Base-by-base conservation (phyloP, 495 filamentous ascomycete species). In the Massariosphaeria phaeospora region DNA sequence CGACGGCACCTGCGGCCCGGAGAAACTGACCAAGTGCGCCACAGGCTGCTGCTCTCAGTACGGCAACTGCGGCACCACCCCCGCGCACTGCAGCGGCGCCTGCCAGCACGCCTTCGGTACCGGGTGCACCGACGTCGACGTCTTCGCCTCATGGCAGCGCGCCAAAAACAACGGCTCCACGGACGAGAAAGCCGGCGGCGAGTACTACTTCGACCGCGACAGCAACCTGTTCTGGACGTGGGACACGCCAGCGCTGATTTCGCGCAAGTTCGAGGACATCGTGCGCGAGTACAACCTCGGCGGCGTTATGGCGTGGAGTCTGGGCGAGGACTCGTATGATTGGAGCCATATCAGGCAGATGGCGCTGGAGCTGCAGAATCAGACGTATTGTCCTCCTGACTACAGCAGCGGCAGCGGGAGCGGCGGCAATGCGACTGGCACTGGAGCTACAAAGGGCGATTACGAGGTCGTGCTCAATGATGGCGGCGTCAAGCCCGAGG, bases 201-300 rank as follows among this genome's bases (percentile, higher is more conserved):
- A 84, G 61, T 88, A 84, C 59, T 87, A 82, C 66, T 85, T 77
- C 72, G 86, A 89, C 57, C 56, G 57, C 2, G 60, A 75, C 2
- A 72, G 76, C 26, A 71, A 77, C 49, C 62, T 86, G 27, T 89
- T 83, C 77, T 89, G 86, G 85, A 83, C 80, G 3, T 89, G 85
- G 76, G 85, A 90, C 61, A 86, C 82, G 0, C 73, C 81, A 1
- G 73, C 73, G 10, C 69, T 80, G 15, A 81, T 90, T 38, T 62
- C 64, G 31, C 74, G 75, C 53, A 90, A 89, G 71, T 83, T 86
- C 55, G 73, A 70, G 21, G 65, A 75, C 0, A 79, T 88, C 36
- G 71, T 88, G 23, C 68, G 74, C 13, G 71, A 70, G 46, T 80
- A 76, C 64, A 69, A 72, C 20, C 60, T 90, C 1, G 86, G 85